Percentiles rank a stretch among this genome's conserved stretches.
These are phyloP conservation scores for Artomyces pyxidatus DNA, from an alignment of 768 basidiomycete genomes.

Conservation along the genomic window DNA sequence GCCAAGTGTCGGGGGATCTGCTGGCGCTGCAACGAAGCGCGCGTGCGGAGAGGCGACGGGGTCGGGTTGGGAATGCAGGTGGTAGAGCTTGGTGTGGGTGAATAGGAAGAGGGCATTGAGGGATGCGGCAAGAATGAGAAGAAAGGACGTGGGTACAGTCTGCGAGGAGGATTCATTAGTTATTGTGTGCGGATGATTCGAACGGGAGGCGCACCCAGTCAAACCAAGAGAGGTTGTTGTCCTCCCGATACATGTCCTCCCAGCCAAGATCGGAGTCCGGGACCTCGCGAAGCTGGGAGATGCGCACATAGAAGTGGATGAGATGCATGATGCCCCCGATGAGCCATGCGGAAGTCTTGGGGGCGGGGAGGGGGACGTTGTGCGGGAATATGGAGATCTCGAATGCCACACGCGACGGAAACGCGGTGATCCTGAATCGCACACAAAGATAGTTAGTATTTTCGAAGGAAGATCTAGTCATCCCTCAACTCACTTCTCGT, in stretches of 20 bases:
- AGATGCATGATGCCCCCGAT: conserved; percentile 60
- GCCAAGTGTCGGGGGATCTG: conserved; percentile 32
- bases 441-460: too few relatives aligned
- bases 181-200: not conserved
- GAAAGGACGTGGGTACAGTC: conserved; percentile 57
- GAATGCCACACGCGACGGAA: conserved; percentile 70
- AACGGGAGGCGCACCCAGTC: conserved; percentile 53
- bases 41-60: conserved; percentile 66
- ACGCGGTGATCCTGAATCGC: conserved; percentile 42
- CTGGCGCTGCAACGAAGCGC: conserved; percentile 49
- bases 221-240: conserved; percentile 59
- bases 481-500: conserved; percentile 60
- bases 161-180: conserved; percentile 20
- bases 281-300: conserved; percentile 46
- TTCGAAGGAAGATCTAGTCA: too few relatives aligned
- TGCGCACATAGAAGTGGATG: conserved; percentile 56
- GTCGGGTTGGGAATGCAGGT: conserved; percentile 53
- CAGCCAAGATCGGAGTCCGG: conserved; percentile 66
- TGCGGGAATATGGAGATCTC: conserved; percentile 78
- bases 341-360: conserved; percentile 57
- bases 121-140: conserved; percentile 46
- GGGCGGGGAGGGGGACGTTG: conserved; percentile 65
- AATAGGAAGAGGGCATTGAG: conserved; percentile 61
- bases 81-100: conserved; percentile 61
- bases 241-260: conserved; percentile 72